Base-by-base conservation (phyloP, 805 yeast genomes). In the Yamadazyma akitaensis region DNA sequence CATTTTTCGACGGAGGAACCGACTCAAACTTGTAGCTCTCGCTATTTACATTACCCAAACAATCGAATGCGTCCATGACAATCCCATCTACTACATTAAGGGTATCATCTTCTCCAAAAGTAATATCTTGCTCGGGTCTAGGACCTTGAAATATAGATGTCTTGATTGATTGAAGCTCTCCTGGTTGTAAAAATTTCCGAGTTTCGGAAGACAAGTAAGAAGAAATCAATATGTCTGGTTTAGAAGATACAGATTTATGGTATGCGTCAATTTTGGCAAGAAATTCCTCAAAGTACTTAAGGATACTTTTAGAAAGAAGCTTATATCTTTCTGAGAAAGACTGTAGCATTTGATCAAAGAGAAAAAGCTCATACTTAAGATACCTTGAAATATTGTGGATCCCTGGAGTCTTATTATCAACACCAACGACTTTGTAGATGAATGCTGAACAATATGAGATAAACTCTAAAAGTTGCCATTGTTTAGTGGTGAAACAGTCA, bases 11-110 rank as follows among this genome's bases (percentile, higher is more conserved):
- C 9, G 41, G 35, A 4, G 30, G 21, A 8, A 43, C 11, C 5
- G 62, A 56, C 47, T 63, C 68, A 48, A 59, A 63, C 14, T 40
- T 39, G 39, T 59, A 50, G 32, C 62, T 57, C 50, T 63, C 68
- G 31, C 53, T 55, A 26, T 56, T 55, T 2, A 61, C 49, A 28
- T 51, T 61, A 5, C 66, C 67, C 7, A 59, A 55, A 44, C 67
- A 63, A 37, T 61, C 55, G 47, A 63, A 63, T 17, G 53, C 46
- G 34, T 55, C 49, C 57, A 61, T 49, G 14, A 62, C 57, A 53
- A 57, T 36, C 5, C 44, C 49, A 37, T 51, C 53, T 1, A 51
- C 37, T 6, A 36, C 19, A 16, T 43, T 39, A 13, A 51, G 36
- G 11, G 52, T 46, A 18, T 51, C 55, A 14, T 51, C 54, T 19